These are phyloP conservation scores for Fusarium oxysporum DNA, from an alignment of 2,329 filamentous ascomycete genomes.

Conservation along the genomic window DNA sequence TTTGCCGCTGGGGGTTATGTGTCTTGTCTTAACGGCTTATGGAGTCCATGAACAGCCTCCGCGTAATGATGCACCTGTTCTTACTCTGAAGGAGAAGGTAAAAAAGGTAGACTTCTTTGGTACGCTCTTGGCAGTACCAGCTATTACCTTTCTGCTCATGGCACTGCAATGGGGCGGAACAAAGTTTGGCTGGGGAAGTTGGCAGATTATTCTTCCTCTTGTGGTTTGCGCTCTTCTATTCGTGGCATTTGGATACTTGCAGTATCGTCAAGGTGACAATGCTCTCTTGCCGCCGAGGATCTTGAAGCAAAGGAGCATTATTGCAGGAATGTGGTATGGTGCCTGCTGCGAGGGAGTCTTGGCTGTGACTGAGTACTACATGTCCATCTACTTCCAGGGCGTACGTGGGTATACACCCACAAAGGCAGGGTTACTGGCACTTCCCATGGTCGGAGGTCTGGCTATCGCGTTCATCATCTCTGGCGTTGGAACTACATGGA, in stretches of 20 bases:
- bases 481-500: conserved; percentile 34
- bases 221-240: conserved; percentile 21
- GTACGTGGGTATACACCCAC: conserved; percentile 38
- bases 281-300: conserved; percentile 35
- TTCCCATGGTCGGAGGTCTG: conserved; percentile 40
- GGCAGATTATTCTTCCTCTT: conserved; percentile 36
- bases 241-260: conserved; percentile 28
- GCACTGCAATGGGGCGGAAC: conserved; percentile 41
- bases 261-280: conserved; percentile 31
- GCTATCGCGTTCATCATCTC: conserved; percentile 31
- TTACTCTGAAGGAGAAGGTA: conserved; percentile 25
- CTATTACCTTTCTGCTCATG: conserved; percentile 38
- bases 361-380: conserved; percentile 42
- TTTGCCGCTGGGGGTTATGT: conserved; percentile 27
- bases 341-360: conserved; percentile 40
- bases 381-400: conserved; percentile 45
- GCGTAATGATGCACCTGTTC: not conserved
- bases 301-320: conserved; percentile 41
- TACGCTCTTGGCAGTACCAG: conserved; percentile 25
- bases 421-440: conserved; percentile 32
- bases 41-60: conserved; percentile 33
- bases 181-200: conserved; percentile 40
- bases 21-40: conserved; percentile 29
- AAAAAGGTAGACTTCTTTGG: conserved; percentile 35
- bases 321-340: conserved; percentile 40